Evolutionary conservation across 306 rosid genomes (phyloP).

Genomic region (Pyrus bretschneideri): DNA sequence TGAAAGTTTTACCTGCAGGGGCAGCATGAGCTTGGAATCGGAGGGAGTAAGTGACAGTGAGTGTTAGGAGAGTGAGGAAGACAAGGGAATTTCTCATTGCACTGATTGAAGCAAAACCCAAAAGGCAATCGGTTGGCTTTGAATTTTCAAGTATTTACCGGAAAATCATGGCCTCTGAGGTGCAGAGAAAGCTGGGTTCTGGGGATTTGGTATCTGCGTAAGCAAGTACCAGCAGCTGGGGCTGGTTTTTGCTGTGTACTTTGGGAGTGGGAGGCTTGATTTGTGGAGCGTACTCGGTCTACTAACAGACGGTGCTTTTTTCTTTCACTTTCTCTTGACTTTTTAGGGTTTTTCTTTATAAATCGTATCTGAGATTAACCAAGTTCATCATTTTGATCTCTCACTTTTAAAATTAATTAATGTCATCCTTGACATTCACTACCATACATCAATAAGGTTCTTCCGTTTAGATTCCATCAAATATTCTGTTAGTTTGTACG

Average conservation of each 20-base stretch:
- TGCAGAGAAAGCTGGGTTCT: not conserved
- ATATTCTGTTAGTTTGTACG: too few relatives aligned
- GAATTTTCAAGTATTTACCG: not conserved
- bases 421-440: fast-evolving
- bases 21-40: conserved; percentile 63
- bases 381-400: too few relatives aligned
- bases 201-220: not conserved
- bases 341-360: too few relatives aligned
- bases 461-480: too few relatives aligned
- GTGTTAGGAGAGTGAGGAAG: conserved; percentile 24
- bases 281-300: not conserved
- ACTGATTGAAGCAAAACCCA: conserved; percentile 8
- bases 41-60: conserved; percentile 32
- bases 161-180: not conserved
- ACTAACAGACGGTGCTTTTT: not conserved
- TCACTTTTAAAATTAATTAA: too few relatives aligned
- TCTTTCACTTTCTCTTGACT: not conserved
- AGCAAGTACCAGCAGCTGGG: not conserved
- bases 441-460: too few relatives aligned
- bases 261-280: not conserved
- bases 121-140: conserved; percentile 1
- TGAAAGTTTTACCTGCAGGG: conserved; percentile 62
- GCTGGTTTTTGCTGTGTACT: not conserved
- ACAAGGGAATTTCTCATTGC: conserved; percentile 48
- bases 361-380: too few relatives aligned